These are phyloP conservation scores for Echites panduratus DNA, from an alignment of 257 asterid species.

Conservation along the genomic window DNA sequence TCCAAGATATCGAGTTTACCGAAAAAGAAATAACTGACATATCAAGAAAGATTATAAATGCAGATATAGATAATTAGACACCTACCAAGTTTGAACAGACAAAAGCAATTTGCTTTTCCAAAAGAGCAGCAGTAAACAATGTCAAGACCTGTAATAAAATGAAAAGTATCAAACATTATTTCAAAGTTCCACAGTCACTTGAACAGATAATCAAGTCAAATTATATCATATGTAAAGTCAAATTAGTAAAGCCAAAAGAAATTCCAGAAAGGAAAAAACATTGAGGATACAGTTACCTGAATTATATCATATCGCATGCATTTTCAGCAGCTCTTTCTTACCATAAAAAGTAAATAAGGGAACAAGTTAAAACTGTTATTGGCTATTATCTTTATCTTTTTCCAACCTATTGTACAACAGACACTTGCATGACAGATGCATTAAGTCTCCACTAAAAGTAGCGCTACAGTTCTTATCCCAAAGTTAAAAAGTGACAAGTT, in stretches of 20 bases:
- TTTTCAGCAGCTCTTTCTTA: not conserved
- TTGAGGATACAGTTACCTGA: not conserved
- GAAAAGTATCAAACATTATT: constrained; percentile 15
- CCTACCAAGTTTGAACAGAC: constrained; percentile 88
- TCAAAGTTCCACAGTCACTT: constrained; percentile 12
- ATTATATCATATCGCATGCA: no score
- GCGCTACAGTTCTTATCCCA: not conserved
- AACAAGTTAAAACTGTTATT: not conserved
- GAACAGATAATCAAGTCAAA: not conserved
- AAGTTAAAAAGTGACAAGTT: not conserved
- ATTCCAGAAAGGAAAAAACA: not conserved
- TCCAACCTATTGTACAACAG: not conserved
- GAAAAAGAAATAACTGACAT: not conserved
- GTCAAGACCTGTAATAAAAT: constrained; percentile 65
- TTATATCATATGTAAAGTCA: not conserved
- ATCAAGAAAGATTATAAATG: not conserved
- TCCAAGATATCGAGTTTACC: not conserved
- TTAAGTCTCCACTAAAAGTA: not conserved
- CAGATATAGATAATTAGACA: constrained; percentile 1
- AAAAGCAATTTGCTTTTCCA: constrained; percentile 85
- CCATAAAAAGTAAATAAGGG: not conserved
- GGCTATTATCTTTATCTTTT: not conserved
- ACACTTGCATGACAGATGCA: not conserved
- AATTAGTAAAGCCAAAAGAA: not conserved
- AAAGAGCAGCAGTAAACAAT: constrained; percentile 75